Evolutionary conservation across 306 rosid species (phyloP).

Genomic region (Cucumis cinereus): DNA sequence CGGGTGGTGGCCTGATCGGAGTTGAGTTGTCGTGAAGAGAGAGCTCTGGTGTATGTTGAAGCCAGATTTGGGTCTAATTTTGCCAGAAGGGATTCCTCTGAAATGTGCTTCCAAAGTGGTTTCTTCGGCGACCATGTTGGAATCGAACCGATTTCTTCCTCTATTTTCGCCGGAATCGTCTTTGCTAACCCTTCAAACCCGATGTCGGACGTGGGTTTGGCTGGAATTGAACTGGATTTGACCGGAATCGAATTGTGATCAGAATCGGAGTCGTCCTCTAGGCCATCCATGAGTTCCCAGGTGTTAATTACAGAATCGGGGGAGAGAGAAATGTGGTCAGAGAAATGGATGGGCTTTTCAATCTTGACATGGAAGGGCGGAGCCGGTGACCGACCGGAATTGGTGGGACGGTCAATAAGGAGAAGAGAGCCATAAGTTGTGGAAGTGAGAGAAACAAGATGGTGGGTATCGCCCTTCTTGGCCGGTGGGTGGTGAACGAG

Average conservation of each 20-base stretch:
- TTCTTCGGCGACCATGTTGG: slow-evolving; percentile 23
- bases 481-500: slow-evolving; percentile 73
- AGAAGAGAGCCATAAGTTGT: slow-evolving; percentile 84
- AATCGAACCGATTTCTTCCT: not conserved
- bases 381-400: not conserved
- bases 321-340: slow-evolving; percentile 28
- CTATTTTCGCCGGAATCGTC: slow-evolving; percentile 17
- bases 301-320: slow-evolving; percentile 90
- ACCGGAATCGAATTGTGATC: slow-evolving; percentile 1
- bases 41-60: not conserved
- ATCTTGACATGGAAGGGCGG: not conserved
- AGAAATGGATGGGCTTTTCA: not conserved
- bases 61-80: slow-evolving; percentile 68
- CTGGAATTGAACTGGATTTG: slow-evolving; percentile 8
- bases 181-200: not conserved
- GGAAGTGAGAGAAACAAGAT: slow-evolving; percentile 79
- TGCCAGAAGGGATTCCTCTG: slow-evolving; percentile 65
- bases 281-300: slow-evolving; percentile 81
- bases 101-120: slow-evolving; percentile 72
- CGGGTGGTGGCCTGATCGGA: not conserved
- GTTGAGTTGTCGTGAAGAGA: slow-evolving; percentile 12
- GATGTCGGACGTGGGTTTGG: slow-evolving; percentile 18
- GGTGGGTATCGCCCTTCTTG: slow-evolving; percentile 73
- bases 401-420: slow-evolving; percentile 25
- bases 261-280: slow-evolving; percentile 26